These are phyloP conservation scores for Rosa chinensis DNA, from an alignment of 306 rosid species.

Conservation along the genomic window DNA sequence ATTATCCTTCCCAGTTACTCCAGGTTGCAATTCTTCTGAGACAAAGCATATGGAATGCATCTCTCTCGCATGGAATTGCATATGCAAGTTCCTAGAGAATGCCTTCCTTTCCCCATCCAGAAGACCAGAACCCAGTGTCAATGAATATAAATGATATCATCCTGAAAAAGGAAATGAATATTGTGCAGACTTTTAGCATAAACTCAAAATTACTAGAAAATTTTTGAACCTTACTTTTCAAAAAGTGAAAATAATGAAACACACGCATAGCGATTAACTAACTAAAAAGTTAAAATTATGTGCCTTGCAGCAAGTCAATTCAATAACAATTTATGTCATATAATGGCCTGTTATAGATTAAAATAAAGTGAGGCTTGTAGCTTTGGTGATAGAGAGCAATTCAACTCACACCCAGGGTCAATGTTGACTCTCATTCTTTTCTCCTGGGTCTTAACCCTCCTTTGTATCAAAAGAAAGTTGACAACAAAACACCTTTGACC, in stretches of 20 bases:
- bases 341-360: neutral
- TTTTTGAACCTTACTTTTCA: neutral
- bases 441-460: neutral
- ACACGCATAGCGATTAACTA: neutral
- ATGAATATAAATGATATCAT: slow-evolving; percentile 75
- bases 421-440: neutral
- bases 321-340: neutral
- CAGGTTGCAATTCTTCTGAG: slow-evolving; percentile 38
- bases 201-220: neutral
- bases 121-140: slow-evolving; percentile 55
- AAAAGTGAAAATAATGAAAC: neutral
- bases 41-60: slow-evolving; percentile 88
- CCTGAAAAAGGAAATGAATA: slow-evolving; percentile 44
- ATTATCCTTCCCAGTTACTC: slow-evolving; percentile 33
- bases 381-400: neutral
- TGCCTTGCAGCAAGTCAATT: neutral
- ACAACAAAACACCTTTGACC: neutral
- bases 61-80: slow-evolving; percentile 98
- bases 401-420: neutral
- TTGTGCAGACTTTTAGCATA: neutral
- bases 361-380: neutral
- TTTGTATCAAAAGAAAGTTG: neutral
- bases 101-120: slow-evolving; percentile 48
- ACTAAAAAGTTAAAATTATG: neutral
- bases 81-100: slow-evolving; percentile 70